A percentile compares a stretch with the other conserved stretches of the same genome.
Evolutionary conservation across 768 basidiomycete species (phyloP).

Genomic region (Suillus americanus): DNA sequence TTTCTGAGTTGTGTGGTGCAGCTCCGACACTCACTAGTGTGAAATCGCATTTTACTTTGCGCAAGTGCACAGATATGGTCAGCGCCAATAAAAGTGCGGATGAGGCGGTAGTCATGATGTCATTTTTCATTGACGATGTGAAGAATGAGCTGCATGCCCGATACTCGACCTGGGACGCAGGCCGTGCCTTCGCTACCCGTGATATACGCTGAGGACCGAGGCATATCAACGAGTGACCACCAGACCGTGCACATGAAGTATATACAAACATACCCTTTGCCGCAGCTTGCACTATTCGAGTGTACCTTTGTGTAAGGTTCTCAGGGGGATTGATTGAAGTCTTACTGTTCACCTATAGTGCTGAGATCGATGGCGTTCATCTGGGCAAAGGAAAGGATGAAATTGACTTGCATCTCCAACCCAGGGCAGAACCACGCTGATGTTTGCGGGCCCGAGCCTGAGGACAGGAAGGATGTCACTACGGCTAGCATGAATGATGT

Average conservation of each 20-base stretch:
- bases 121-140: conserved; percentile 9
- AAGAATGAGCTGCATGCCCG: conserved; percentile 1
- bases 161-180: conserved; percentile 9
- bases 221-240: background rate
- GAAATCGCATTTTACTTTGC: conserved; percentile 5
- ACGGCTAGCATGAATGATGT: conserved; percentile 5
- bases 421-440: conserved; percentile 1
- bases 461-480: background rate
- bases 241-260: background rate
- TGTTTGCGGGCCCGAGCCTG: background rate
- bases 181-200: conserved; percentile 4
- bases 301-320: conserved; percentile 6
- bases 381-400: background rate
- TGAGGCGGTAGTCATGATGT: conserved; percentile 8
- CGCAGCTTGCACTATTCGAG: conserved; percentile 6
- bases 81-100: conserved; percentile 4
- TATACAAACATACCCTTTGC: conserved; percentile 3
- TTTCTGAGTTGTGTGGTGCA: conserved; percentile 5
- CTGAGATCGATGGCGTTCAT: conserved; percentile 1
- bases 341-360: background rate
- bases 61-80: conserved; percentile 11
- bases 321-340: conserved; percentile 1
- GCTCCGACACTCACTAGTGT: conserved; percentile 9
- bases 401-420: conserved; percentile 7
- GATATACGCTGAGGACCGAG: background rate